Evolutionary conservation across 352 stramenopile species (phyloP), one percentile per base, ranked within the genome.

Genomic region (Globisporangium emineosum): DNA sequence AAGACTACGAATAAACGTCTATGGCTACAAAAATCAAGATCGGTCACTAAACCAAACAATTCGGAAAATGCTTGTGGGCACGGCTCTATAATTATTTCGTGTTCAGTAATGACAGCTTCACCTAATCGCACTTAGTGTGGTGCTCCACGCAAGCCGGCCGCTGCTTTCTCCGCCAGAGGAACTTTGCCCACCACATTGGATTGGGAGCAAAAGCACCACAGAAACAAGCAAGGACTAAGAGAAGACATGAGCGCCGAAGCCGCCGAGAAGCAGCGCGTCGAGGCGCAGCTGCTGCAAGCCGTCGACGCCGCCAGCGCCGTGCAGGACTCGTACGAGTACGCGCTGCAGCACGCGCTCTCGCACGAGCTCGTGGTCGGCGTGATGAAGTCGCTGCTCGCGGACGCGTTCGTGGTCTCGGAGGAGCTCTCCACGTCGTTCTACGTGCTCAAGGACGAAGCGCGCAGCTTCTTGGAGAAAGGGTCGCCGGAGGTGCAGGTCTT

Each of bases 371-470:
- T 99, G 23, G 90, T 99, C 57, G 97, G 97, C 55, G 85, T 97
- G 37, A 94, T 98, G 77, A 99, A 99, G 81, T 98, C 90, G 61
- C 84, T 99, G 53, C 77, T 96, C 37, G 89, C 81, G 35, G 97
- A 99, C 73, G 83, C 85, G 32, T 98, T 97, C 66, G 87, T 99
- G 32, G 67, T 72, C 23, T 89, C 88, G 40, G 67, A 87, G 37
- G 86, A 96, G 71, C 65, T 85, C 50, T 78, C 78, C 21, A 88
- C 86, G 30, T 96, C 86, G 47, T 98, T 98, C 76, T 98, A 96
- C 78, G 80, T 93, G 56, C 84, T 99, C 32, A 97, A 93, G 27
- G 82, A 93, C 51, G 96, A 99, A 66, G 97, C 89, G 58, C 76
- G 90, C 62, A 69, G 65, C 19, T 91, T 95, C 56, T 30, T 96